These are phyloP conservation scores for Thalassiosira hispida DNA, from an alignment of 352 stramenopile species.

Conservation along the genomic window DNA sequence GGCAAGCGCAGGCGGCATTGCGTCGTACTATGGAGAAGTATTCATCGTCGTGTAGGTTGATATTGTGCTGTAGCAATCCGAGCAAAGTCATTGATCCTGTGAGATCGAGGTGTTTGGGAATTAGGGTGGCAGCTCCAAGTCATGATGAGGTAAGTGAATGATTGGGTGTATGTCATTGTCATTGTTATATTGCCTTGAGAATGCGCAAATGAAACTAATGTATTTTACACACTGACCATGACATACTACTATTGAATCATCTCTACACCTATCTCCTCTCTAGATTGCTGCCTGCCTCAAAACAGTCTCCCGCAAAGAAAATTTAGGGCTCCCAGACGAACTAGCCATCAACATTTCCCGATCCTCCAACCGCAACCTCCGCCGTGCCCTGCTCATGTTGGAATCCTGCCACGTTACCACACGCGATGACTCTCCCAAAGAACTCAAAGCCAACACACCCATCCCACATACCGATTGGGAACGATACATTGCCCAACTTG, in stretches of 20 bases:
- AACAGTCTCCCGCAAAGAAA: slow-evolving; percentile 91
- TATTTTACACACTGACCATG: not conserved
- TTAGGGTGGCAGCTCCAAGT: slow-evolving; percentile 91
- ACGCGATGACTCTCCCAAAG: slow-evolving; percentile 47
- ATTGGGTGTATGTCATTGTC: not conserved
- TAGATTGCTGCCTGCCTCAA: slow-evolving; percentile 91
- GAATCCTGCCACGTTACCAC: slow-evolving; percentile 89
- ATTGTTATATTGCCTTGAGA: not conserved
- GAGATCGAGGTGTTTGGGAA: slow-evolving; percentile 90
- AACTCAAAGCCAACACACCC: slow-evolving; percentile 45
- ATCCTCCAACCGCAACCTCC: slow-evolving; percentile 93
- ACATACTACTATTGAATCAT: not conserved
- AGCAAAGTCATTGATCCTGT: slow-evolving; percentile 98
- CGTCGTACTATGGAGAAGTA: slow-evolving; percentile 98
- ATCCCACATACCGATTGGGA: slow-evolving; percentile 92
- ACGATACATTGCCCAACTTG: slow-evolving; percentile 94
- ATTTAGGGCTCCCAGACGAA: slow-evolving; percentile 88
- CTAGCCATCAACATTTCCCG: slow-evolving; percentile 91
- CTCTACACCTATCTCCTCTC: not conserved
- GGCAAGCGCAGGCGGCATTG: slow-evolving; percentile 96
- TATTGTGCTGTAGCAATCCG: slow-evolving; percentile 96
- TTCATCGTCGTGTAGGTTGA: slow-evolving; percentile 93
- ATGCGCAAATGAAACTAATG: not conserved
- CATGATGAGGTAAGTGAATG: slow-evolving; percentile 87
- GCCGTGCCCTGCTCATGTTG: slow-evolving; percentile 96